phyloP scores from a whole-genome alignment of 305 asterid species.

The Withania somnifera region DNA sequence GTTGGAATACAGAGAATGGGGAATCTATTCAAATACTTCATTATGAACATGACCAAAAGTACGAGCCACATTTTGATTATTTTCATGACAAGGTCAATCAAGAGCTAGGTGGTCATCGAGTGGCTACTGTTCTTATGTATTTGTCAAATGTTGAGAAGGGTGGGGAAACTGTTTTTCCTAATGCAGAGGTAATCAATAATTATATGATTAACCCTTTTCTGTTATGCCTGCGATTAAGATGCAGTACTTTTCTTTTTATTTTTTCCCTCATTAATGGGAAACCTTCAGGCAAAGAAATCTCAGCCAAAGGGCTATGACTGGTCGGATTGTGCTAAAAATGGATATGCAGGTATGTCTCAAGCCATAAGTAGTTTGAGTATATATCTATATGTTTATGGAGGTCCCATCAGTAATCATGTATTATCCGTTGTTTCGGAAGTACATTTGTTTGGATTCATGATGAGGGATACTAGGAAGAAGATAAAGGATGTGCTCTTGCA shows the following conservation, averaged over 20 bases:
- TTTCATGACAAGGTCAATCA: conserved; percentile 74
- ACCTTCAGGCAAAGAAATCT: conserved; percentile 30
- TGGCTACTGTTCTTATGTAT: conserved; percentile 91
- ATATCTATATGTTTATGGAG: not conserved
- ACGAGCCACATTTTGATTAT: conserved; percentile 85
- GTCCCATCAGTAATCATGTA: not conserved
- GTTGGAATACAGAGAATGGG: conserved; percentile 50
- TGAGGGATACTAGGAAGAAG: not conserved
- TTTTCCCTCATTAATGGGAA: not conserved
- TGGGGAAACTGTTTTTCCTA: conserved; percentile 82
- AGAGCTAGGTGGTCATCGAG: conserved; percentile 75
- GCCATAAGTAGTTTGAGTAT: not conserved
- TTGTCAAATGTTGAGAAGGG: conserved; percentile 62
- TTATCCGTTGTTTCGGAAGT: not conserved
- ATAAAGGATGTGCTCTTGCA: not conserved
- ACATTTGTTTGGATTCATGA: not conserved
- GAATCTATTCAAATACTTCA: conserved; percentile 81
- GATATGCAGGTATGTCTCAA: conserved; percentile 53
- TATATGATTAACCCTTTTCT: not conserved
- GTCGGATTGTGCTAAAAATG: conserved; percentile 82
- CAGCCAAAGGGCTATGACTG: conserved; percentile 62
- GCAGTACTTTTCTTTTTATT: not conserved
- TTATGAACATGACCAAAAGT: conserved; percentile 86
- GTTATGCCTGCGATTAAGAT: not conserved
- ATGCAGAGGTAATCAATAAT: conserved; percentile 36